Percentiles rank a stretch among this genome's conserved stretches.
These are phyloP conservation scores for Mortierella alpina DNA, from an alignment of 192 early-diverging fungal species.

Conservation along the genomic window DNA sequence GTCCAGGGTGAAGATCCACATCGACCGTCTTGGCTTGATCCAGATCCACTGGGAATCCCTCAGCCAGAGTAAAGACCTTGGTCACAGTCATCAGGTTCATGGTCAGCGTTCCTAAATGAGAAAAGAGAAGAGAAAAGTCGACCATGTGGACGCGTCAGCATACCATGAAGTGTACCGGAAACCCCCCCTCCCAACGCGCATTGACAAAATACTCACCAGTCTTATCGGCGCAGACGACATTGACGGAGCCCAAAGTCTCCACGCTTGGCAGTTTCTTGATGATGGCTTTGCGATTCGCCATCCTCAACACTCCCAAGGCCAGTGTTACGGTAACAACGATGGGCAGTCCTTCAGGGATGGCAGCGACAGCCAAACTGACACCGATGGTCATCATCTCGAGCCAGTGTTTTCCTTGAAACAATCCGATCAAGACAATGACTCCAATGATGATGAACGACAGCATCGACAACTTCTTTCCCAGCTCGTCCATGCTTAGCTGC, in stretches of 20 bases:
- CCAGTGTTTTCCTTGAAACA: conserved; percentile 88
- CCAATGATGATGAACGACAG: conserved; percentile 90
- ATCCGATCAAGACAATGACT: conserved; percentile 85
- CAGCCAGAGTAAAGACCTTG: conserved; percentile 76
- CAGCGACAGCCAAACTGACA: conserved; percentile 94
- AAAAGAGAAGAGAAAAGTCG: background rate
- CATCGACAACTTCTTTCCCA: conserved; percentile 87
- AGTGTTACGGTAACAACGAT: conserved; percentile 98
- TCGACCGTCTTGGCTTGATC: conserved; percentile 55
- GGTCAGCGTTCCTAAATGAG: conserved; percentile 80
- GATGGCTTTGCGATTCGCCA: conserved; percentile 93
- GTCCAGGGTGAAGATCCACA: conserved; percentile 39
- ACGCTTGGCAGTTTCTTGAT: conserved; percentile 96
- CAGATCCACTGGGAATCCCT: conserved; percentile 61
- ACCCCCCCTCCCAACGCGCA: background rate
- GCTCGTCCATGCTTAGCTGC: conserved; percentile 94
- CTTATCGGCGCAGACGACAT: conserved; percentile 96
- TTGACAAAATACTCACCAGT: conserved; percentile 65
- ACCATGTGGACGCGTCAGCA: too few relatives aligned
- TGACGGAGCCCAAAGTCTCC: conserved; percentile 94
- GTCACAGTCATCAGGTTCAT: conserved; percentile 96
- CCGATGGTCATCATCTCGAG: conserved; percentile 98
- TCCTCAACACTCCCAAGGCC: conserved; percentile 90
- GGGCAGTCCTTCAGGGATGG: conserved; percentile 98
- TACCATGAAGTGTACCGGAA: too few relatives aligned